These are phyloP conservation scores for Rhodotorula graminis DNA, from an alignment of 768 basidiomycete genomes.

Conservation along the genomic window DNA sequence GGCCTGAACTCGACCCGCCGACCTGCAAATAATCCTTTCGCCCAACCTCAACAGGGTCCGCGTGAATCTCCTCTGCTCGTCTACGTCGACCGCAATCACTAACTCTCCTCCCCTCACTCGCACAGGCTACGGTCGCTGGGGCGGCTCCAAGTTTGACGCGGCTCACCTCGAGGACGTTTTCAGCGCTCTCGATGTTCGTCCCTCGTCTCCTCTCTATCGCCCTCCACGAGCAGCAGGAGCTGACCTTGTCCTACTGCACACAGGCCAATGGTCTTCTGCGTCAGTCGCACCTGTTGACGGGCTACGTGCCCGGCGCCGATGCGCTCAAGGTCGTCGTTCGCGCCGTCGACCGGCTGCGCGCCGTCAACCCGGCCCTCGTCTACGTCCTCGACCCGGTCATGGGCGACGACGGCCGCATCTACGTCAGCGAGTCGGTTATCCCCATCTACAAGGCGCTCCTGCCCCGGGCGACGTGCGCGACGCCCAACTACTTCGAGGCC, in stretches of 20 bases:
- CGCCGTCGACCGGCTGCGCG: slow-evolving; percentile 60
- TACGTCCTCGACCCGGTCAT: slow-evolving; percentile 95
- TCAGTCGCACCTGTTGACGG: slow-evolving; percentile 73
- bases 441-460: slow-evolving; percentile 72
- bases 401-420: slow-evolving; percentile 83
- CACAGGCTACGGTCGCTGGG: slow-evolving; percentile 73
- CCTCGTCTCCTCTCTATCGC: slow-evolving; percentile 17
- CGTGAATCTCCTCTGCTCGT: background rate
- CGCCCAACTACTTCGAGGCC: slow-evolving; percentile 97
- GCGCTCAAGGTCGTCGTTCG: slow-evolving; percentile 64
- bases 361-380: slow-evolving; percentile 58
- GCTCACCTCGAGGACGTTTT: slow-evolving; percentile 74
- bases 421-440: slow-evolving; percentile 79
- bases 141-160: slow-evolving; percentile 72
- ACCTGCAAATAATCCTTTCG: background rate
- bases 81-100: background rate
- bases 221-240: background rate
- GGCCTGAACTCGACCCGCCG: background rate
- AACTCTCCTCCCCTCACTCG: background rate
- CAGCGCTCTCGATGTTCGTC: slow-evolving; percentile 57
- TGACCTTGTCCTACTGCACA: background rate
- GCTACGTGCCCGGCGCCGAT: slow-evolving; percentile 83
- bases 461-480: slow-evolving; percentile 82
- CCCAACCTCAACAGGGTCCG: slow-evolving; percentile 25
- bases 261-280: slow-evolving; percentile 63